These are phyloP conservation scores for Xylariaceae sp. DNA, from an alignment of 2,329 filamentous ascomycete species.

Conservation along the genomic window DNA sequence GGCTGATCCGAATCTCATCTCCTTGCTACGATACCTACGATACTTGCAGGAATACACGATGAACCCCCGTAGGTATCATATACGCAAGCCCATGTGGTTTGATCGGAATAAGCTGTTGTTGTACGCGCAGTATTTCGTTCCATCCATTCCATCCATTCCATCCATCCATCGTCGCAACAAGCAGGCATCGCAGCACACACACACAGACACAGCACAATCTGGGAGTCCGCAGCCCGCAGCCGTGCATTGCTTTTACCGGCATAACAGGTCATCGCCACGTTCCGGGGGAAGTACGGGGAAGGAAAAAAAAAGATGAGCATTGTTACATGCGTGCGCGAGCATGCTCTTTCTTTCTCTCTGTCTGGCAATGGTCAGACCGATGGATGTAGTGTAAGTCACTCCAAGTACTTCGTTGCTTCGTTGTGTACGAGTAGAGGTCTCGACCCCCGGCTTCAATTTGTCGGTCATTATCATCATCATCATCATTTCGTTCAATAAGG, in stretches of 20 bases:
- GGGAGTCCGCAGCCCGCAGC: constrained; percentile 23
- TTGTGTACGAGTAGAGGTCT: constrained; percentile 10
- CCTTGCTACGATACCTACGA: too few species aligned
- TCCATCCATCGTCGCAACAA: constrained; percentile 15
- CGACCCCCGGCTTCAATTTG: background rate
- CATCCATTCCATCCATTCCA: constrained; percentile 14
- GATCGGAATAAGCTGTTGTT: background rate
- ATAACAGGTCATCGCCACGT: constrained; percentile 29
- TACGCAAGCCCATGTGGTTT: background rate
- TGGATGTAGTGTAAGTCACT: background rate
- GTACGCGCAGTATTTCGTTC: too few species aligned
- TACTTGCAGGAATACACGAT: too few species aligned
- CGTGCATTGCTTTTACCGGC: constrained; percentile 30
- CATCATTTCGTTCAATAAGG: background rate
- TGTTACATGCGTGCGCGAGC: constrained; percentile 12
- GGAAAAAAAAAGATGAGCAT: constrained; percentile 8
- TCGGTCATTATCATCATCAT: background rate
- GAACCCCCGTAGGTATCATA: too few species aligned
- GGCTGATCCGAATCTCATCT: too few species aligned
- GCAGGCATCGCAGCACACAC: too few species aligned
- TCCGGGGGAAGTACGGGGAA: constrained; percentile 10
- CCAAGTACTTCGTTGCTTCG: background rate
- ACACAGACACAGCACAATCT: too few species aligned
- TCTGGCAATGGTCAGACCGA: background rate
- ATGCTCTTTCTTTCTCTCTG: background rate